phyloP scores from a whole-genome alignment of 768 basidiomycete genomes.

The Suillus fuscotomentosus region DNA sequence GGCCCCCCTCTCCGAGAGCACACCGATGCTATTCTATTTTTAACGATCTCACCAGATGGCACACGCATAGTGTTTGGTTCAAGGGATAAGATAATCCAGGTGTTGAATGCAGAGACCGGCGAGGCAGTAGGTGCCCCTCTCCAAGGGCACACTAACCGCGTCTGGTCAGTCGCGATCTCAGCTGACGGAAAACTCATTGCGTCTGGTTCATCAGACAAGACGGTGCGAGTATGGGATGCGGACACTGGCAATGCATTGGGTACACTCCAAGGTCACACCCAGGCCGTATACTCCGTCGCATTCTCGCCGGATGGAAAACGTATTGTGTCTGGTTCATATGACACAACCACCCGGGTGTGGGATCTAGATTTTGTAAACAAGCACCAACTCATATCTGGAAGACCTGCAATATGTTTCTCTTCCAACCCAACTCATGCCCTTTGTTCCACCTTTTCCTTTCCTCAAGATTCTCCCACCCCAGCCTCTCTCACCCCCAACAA shows the following conservation, averaged over 20 bases:
- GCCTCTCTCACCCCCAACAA: background rate
- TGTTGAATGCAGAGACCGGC: background rate
- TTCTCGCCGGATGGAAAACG: slow-evolving; percentile 1
- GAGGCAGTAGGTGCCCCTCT: background rate
- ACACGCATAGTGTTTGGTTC: slow-evolving; percentile 4
- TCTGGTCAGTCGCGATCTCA: background rate
- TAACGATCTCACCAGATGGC: background rate
- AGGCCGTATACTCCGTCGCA: background rate
- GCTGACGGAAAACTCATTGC: background rate
- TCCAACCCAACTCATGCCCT: background rate
- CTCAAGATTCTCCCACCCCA: background rate
- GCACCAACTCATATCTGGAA: background rate
- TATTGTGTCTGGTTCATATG: slow-evolving; percentile 1
- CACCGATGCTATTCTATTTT: background rate
- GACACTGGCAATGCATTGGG: background rate
- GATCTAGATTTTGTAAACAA: slow-evolving; percentile 1
- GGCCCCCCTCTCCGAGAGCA: slow-evolving; percentile 2
- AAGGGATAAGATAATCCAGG: background rate
- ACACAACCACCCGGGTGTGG: slow-evolving; percentile 18
- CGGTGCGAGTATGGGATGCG: slow-evolving; percentile 1
- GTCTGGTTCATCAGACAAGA: slow-evolving; percentile 5
- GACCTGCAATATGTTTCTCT: background rate
- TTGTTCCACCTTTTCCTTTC: background rate
- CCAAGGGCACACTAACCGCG: background rate
- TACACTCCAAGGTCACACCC: slow-evolving; percentile 13